Percentiles rank a stretch among this genome's conserved stretches.
These are phyloP conservation scores for Kurtzmaniella quercitrusa DNA, from an alignment of 1,139 yeast species.

Conservation along the genomic window DNA sequence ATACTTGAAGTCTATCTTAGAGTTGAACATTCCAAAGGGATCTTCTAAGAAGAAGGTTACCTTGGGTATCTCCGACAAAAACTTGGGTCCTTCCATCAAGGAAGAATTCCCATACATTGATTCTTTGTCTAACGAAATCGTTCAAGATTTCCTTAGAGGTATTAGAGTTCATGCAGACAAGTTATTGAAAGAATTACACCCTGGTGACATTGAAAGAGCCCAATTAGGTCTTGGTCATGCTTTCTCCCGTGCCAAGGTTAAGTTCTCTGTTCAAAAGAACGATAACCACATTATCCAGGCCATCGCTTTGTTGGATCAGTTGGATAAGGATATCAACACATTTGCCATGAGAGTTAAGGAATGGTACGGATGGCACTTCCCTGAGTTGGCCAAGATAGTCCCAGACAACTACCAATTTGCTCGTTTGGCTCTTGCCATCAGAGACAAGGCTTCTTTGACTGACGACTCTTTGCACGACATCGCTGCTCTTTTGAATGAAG, in stretches of 20 bases:
- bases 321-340: conserved; percentile 95
- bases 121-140: conserved; percentile 85
- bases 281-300: conserved; percentile 99
- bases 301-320: conserved; percentile 91
- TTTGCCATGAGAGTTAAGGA: conserved; percentile 98
- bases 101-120: conserved; percentile 86
- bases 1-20: conserved; percentile 82
- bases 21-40: conserved; percentile 86
- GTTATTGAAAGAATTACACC: conserved; percentile 85
- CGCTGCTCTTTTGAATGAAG: conserved; percentile 86
- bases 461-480: conserved; percentile 86
- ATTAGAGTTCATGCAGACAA: conserved; percentile 88
- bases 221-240: conserved; percentile 99
- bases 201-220: conserved; percentile 95
- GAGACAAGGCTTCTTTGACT: conserved; percentile 79
- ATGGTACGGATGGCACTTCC: conserved; percentile 99
- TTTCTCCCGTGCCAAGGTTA: conserved; percentile 96
- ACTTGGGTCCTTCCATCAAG: conserved; percentile 94
- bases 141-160: conserved; percentile 93
- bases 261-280: conserved; percentile 96
- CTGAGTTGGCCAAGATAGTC: conserved; percentile 96
- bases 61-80: conserved; percentile 90
- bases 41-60: conserved; percentile 61
- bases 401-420: conserved; percentile 90
- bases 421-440: conserved; percentile 73